Percentiles rank a stretch among this genome's conserved stretches.
These are phyloP conservation scores for Penicillium samsonianum DNA, from an alignment of 495 filamentous ascomycete genomes.

Conservation along the genomic window DNA sequence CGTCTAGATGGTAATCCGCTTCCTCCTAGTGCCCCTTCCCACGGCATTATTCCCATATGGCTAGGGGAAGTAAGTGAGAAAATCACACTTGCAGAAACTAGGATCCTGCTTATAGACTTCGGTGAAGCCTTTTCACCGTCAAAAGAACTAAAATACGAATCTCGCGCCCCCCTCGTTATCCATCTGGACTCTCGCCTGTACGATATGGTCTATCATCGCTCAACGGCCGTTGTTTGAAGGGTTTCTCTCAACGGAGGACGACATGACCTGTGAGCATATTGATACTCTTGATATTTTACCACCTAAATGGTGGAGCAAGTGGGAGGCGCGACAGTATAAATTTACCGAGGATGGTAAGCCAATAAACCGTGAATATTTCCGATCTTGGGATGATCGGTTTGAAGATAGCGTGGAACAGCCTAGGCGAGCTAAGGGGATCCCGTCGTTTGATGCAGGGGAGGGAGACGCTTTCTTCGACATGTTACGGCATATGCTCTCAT, in stretches of 20 bases:
- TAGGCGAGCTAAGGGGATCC: constrained; percentile 18
- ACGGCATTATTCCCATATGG: too few species aligned
- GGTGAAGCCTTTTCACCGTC: constrained; percentile 32
- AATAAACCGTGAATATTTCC: constrained; percentile 23
- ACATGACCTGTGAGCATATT: constrained; percentile 41
- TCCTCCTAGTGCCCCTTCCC: too few species aligned
- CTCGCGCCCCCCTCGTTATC: constrained; percentile 31
- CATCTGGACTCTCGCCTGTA: constrained; percentile 35
- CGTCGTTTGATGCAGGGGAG: constrained; percentile 28
- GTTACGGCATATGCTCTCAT: constrained; percentile 44
- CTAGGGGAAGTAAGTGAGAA: too few species aligned
- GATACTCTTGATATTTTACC: constrained; percentile 37
- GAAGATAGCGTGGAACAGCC: constrained; percentile 31
- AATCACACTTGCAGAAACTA: too few species aligned
- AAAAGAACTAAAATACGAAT: constrained; percentile 29
- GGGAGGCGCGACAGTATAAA: constrained; percentile 21
- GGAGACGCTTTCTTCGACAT: constrained; percentile 36
- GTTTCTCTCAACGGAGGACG: constrained; percentile 31
- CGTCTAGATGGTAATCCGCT: too few species aligned
- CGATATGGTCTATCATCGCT: constrained; percentile 32
- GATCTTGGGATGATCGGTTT: constrained; percentile 31
- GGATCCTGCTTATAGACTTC: too few species aligned
- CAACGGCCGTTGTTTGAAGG: constrained; percentile 31
- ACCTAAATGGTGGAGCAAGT: constrained; percentile 26
- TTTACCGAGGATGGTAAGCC: constrained; percentile 28